A percentile compares a stretch with the other conserved stretches of the same genome.
Conservation (phyloP, 441 rosid species). For the Croton laevigatus region DNA sequence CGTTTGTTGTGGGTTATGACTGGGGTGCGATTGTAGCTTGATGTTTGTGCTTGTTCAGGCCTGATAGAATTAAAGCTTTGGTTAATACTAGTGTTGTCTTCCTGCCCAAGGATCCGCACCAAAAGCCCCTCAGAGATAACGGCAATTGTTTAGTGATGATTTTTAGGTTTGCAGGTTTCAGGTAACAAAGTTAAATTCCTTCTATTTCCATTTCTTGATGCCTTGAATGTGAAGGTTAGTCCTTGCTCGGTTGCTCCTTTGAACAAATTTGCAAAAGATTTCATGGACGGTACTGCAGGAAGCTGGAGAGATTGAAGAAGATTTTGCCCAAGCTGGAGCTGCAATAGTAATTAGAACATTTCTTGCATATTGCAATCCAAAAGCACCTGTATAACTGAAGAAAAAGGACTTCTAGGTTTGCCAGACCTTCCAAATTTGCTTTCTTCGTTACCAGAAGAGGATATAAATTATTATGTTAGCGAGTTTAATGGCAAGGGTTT, state of each 20-base stretch:
- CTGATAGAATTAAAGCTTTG: slow-evolving; percentile 55
- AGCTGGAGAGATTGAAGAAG: slow-evolving; percentile 51
- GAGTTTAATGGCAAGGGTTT: slow-evolving; percentile 48
- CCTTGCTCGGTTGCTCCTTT: slow-evolving; percentile 4
- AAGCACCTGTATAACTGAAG: slow-evolving; percentile 45
- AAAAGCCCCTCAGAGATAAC: slow-evolving; percentile 41
- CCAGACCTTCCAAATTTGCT: slow-evolving; percentile 32
- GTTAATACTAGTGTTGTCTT: slow-evolving; percentile 56
- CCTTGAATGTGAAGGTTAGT: background rate
- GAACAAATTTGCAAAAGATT: slow-evolving; percentile 1
- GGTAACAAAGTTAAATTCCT: slow-evolving; percentile 26
- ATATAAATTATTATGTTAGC: slow-evolving; percentile 41
- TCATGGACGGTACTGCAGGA: slow-evolving; percentile 34
- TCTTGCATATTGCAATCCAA: slow-evolving; percentile 27
- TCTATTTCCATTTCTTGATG: background rate
- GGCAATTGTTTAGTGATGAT: slow-evolving; percentile 55
- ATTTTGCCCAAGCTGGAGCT: slow-evolving; percentile 38
- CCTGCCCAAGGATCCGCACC: slow-evolving; percentile 43
- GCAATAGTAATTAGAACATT: slow-evolving; percentile 34
- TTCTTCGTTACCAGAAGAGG: slow-evolving; percentile 61
- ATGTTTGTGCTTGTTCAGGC: slow-evolving; percentile 57
- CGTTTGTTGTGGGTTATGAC: slow-evolving; percentile 60
- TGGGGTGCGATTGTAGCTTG: slow-evolving; percentile 70
- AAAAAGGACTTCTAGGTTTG: slow-evolving; percentile 25
- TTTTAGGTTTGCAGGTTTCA: slow-evolving; percentile 81